A percentile compares a stretch with the other conserved stretches of the same genome.
Conservation (phyloP, 768 basidiomycete genomes). For the Leucosporidium scottii region DNA sequence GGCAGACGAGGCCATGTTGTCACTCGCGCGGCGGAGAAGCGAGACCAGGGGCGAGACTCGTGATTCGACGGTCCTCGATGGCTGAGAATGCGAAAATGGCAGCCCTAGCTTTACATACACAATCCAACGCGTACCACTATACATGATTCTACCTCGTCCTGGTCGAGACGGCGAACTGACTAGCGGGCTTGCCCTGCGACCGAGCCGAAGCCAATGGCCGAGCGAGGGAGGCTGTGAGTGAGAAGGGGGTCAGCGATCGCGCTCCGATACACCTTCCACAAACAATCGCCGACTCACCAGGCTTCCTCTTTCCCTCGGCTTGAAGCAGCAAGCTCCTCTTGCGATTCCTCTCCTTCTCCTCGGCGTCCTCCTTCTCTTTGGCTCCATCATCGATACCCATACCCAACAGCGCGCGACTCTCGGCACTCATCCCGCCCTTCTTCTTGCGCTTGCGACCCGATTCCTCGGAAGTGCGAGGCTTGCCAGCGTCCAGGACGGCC, state of each 20-base stretch:
- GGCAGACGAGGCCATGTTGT: too few relatives aligned
- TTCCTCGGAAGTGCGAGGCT: too few relatives aligned
- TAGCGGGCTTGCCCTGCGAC: neutral
- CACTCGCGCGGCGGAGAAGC: too few relatives aligned
- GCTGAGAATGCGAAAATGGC: too few relatives aligned
- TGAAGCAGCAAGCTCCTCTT: slow-evolving; percentile 25
- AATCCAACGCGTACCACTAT: too few relatives aligned
- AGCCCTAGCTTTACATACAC: too few relatives aligned
- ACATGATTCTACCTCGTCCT: neutral
- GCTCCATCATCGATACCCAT: slow-evolving; percentile 24
- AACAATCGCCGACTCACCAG: slow-evolving; percentile 2
- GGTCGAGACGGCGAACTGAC: neutral
- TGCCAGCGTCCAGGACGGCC: slow-evolving; percentile 17
- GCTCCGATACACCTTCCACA: too few relatives aligned
- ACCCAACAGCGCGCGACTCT: slow-evolving; percentile 27
- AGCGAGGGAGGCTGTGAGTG: neutral
- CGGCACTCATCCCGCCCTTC: slow-evolving; percentile 21
- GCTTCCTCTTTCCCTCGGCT: slow-evolving; percentile 25
- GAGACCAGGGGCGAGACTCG: too few relatives aligned
- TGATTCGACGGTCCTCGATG: too few relatives aligned
- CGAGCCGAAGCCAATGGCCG: neutral
- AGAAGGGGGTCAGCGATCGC: neutral
- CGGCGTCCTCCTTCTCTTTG: slow-evolving; percentile 22
- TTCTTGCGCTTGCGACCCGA: slow-evolving; percentile 20
- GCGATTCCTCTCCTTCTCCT: slow-evolving; percentile 24